Evolutionary conservation across 495 filamentous ascomycete species (phyloP), one percentile per base, ranked within the genome.

Genomic region (Hypoxylon lienhwacheense): DNA sequence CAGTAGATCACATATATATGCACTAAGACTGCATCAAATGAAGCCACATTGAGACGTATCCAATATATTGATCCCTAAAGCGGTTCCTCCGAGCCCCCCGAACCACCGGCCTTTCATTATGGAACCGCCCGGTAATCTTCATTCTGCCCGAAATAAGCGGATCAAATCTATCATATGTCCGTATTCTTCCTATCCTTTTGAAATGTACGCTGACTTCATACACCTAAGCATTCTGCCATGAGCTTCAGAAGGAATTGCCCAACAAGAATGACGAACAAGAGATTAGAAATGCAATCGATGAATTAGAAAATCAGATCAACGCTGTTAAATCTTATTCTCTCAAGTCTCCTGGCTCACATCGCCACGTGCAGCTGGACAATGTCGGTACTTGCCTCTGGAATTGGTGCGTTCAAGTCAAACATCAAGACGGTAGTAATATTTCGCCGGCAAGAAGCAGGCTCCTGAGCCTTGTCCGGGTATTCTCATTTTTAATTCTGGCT

Each of bases 401-500:
- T 59, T 57, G 82, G 12, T 80, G 83, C 44, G 83, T 81, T 3
- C 75, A 79, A 6, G 59, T 84, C 19, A 66, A 61, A 39, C 70
- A 74, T 31, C 64, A 66, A 11, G 42, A 45, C 21, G 50, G 26
- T 17, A 22, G 39, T 8, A 44, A 55, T 40, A 40, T 28, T 24
- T 51, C 46, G 21, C 41, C 46, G 32, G 15, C 36, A 37, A 57
- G 36, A 43, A 33, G 39, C 22, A 55, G 33, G 40, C 44, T 78
- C 50, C 59, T 70, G 17, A 47, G 66, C 5, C 41, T 65, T 69
- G 78, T 81, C 3, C 83, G 85, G 41, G 77, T 83, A 22, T 80
- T 93, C 46, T 84, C 87, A 2, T 90, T 87, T 56, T 70, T 83
- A 19, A 72, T 96, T 52, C 69, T 96, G 29, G 86, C 84, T 21